A percentile compares a stretch with the other conserved stretches of the same genome.
Evolutionary conservation across 2,329 filamentous ascomycete genomes (phyloP).

Genomic region (Cercospora sp.): DNA sequence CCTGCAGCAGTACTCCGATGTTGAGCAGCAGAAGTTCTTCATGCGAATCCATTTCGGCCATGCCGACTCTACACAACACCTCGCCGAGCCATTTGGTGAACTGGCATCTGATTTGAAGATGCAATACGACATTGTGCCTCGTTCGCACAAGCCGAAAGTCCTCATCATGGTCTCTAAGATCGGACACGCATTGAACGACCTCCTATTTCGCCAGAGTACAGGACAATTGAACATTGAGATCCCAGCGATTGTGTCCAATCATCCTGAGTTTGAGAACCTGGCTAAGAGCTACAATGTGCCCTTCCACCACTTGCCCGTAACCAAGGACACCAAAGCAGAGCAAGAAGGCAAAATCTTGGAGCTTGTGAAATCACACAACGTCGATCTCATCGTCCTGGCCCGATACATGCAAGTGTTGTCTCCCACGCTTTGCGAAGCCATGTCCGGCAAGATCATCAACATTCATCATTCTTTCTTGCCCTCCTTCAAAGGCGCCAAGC

Average conservation of each 20-base stretch:
- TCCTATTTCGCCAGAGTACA: constrained; percentile 75
- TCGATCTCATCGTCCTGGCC: constrained; percentile 78
- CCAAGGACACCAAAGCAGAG: constrained; percentile 70
- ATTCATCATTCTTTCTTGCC: constrained; percentile 88
- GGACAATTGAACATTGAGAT: constrained; percentile 74
- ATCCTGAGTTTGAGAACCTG: constrained; percentile 69
- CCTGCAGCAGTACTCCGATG: constrained; percentile 81
- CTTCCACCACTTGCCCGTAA: constrained; percentile 80
- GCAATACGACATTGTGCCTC: constrained; percentile 69
- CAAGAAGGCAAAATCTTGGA: constrained; percentile 73
- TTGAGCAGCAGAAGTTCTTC: constrained; percentile 73
- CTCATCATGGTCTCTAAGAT: constrained; percentile 91
- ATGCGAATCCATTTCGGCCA: constrained; percentile 84
- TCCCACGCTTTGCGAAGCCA: constrained; percentile 70
- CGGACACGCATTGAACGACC: constrained; percentile 80
- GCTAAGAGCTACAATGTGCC: constrained; percentile 73
- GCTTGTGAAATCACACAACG: constrained; percentile 65
- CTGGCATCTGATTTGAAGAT: constrained; percentile 66
- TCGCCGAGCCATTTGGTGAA: constrained; percentile 58
- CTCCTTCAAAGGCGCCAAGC: constrained; percentile 83
- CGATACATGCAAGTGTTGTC: constrained; percentile 87
- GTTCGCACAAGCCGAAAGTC: constrained; percentile 69
- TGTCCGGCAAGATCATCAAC: constrained; percentile 88
- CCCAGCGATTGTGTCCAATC: constrained; percentile 79
- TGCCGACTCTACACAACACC: constrained; percentile 49